These are phyloP conservation scores for Dothideomycetidae sp. DNA, from an alignment of 2,329 filamentous ascomycete genomes.

Conservation along the genomic window DNA sequence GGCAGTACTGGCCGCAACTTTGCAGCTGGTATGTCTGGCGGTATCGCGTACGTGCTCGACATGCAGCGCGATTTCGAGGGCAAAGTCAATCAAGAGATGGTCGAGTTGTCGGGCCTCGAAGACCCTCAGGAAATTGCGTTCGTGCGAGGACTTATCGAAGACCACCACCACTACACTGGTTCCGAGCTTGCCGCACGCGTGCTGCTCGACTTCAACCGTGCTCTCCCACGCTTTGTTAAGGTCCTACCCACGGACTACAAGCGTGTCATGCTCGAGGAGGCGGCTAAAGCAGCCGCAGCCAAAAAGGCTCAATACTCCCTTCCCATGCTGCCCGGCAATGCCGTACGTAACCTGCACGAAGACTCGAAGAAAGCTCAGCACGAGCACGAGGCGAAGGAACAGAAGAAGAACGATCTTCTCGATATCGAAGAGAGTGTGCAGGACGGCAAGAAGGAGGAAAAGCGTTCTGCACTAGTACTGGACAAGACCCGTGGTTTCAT, in stretches of 20 bases:
- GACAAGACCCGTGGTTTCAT: constrained; percentile 97
- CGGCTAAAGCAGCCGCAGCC: constrained; percentile 67
- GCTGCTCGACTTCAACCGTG: constrained; percentile 86
- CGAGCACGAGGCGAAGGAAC: constrained; percentile 46
- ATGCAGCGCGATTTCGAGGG: constrained; percentile 76
- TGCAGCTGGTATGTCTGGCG: constrained; percentile 94
- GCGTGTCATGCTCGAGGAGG: constrained; percentile 75
- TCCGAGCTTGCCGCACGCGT: constrained; percentile 89
- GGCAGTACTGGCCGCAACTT: constrained; percentile 92
- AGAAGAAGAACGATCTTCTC: constrained; percentile 53
- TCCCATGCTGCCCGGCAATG: constrained; percentile 56
- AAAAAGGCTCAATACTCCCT: constrained; percentile 75
- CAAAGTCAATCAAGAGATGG: constrained; percentile 97
- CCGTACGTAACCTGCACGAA: constrained; percentile 39
- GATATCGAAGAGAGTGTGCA: constrained; percentile 88
- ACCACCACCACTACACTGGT: constrained; percentile 95
- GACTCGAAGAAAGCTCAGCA: constrained; percentile 40
- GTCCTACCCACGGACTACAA: constrained; percentile 93
- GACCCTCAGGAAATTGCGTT: constrained; percentile 82
- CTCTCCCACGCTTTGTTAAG: constrained; percentile 82
- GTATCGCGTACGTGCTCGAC: constrained; percentile 89
- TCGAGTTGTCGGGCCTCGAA: constrained; percentile 71
- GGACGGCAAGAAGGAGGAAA: constrained; percentile 74
- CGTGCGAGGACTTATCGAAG: constrained; percentile 80
- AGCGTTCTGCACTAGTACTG: constrained; percentile 77